Percentiles rank a stretch among this genome's conserved stretches.
Evolutionary conservation across 495 filamentous ascomycete species (phyloP).

Genomic region (Aspergillus nidulans): DNA sequence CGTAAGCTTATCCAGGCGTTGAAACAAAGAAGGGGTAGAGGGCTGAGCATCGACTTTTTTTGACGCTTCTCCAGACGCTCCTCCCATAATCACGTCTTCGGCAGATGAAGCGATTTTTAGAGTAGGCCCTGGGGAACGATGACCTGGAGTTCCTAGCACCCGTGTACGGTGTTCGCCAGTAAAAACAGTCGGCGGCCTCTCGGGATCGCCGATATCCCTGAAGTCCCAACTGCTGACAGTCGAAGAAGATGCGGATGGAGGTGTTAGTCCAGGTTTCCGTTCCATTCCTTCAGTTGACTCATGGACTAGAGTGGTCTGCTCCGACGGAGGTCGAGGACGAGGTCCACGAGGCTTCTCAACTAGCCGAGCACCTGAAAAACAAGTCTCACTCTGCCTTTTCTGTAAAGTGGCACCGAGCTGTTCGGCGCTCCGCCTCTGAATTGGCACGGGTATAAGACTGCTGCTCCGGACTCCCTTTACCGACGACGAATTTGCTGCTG

Average conservation of each 20-base stretch:
- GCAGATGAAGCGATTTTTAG: slow-evolving; percentile 33
- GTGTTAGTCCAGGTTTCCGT: not conserved
- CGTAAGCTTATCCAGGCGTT: slow-evolving; percentile 2
- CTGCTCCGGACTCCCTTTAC: slow-evolving; percentile 1
- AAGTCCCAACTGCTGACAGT: slow-evolving; percentile 9
- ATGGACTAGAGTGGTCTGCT: not conserved
- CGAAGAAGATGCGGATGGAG: slow-evolving; percentile 8
- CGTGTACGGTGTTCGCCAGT: slow-evolving; percentile 23
- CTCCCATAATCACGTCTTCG: slow-evolving; percentile 32
- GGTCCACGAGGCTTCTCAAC: slow-evolving; percentile 13
- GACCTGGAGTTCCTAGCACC: not conserved
- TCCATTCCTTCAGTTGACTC: not conserved
- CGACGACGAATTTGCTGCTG: not conserved
- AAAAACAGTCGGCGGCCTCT: slow-evolving; percentile 16
- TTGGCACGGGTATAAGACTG: slow-evolving; percentile 16
- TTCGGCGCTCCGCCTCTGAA: slow-evolving; percentile 7
- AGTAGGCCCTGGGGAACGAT: slow-evolving; percentile 20
- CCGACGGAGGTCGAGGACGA: slow-evolving; percentile 1
- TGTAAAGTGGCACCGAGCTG: not conserved
- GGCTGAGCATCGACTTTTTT: not conserved
- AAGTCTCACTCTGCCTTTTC: not conserved
- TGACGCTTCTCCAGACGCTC: not conserved
- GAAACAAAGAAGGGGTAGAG: not conserved
- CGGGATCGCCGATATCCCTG: not conserved
- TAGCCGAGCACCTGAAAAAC: slow-evolving; percentile 1